Evolutionary conservation across 2,329 filamentous ascomycete species (phyloP), one percentile per base, ranked within the genome.

Genomic region (Exophiala sideris): DNA sequence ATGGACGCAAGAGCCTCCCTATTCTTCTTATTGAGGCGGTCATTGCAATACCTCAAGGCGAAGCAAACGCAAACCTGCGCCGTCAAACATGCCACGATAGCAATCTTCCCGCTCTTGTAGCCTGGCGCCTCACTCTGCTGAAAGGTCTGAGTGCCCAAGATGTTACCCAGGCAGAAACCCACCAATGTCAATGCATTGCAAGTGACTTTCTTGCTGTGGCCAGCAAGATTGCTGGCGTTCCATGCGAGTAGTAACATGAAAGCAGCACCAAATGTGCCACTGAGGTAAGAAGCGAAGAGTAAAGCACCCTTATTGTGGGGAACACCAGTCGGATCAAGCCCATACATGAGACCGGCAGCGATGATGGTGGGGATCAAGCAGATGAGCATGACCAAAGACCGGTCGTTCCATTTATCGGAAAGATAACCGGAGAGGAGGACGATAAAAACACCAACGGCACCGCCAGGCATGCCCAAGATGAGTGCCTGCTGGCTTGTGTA

Each of bases 121-220:
- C 70, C 66, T 3, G 74, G 74, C 14, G 72, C 73, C 47, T 76
- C 67, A 36, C 68, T 62, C 0, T 65, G 66, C 48, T 70, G 69
- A 60, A 76, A 76, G 1, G 73, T 73, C 57, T 74, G 66, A 12
- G 74, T 73, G 1, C 72, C 74, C 3, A 76, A 59, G 41, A 76
- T 73, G 56, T 75, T 76, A 2, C 71, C 73, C 9, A 72, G 60
- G 35, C 69, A 71, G 61, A 73, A 76, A 2, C 69, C 64, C 44
- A 76, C 68, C 6, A 77, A 66, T 8, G 73, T 65, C 16, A 78
- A 57, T 0, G 75, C 76, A 40, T 76, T 77, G 36, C 73, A 68
- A 0, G 74, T 76, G 18, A 76, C 74, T 56, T 79, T 78, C 66
- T 79, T 79, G 1, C 74, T 76, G 52, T 79, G 75, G 0, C 76